Base-by-base conservation (phyloP, 2,329 filamentous ascomycete genomes). In the Fusarium piperis region DNA sequence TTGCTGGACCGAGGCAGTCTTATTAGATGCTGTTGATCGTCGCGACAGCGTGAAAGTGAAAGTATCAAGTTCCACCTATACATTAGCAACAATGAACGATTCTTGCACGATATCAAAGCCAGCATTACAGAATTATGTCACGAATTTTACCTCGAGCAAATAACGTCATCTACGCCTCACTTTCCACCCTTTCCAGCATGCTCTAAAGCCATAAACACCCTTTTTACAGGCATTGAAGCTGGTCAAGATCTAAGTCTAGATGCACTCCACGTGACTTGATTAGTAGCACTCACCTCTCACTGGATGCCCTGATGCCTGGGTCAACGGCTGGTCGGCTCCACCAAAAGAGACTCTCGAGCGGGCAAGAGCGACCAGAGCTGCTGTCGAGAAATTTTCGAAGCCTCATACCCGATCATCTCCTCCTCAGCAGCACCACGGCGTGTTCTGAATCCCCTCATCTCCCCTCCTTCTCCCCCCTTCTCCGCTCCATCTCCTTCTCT, bases 371-470 rank as follows among this genome's bases (percentile, higher is more conserved):
- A 62, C 59, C 62, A 75, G 66, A 78, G 77, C 76, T 80, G 28
- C 28, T 20, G n/a, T 53, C 78, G 76, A 74, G 79, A 81, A 81
- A 81, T 79, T 79, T 81, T 82, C 79, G 67, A 76, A 76, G 72
- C 71, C 76, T 77, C 75, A 76, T 73, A 65, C 33, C 55, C 65
- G 69, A 58, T 52, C 65, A 67, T 52, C 63, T 64, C 33, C 65
- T 58, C 65, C 57, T 65, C 63, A 63, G 71, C 63, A 71, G 65
- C 71, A 72, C 69, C 64, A 64, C 62, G 46, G 72, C 63, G 73
- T 73, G 77, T 76, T 67, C 58, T 69, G 65, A 64, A 68, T 52
- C 60, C 48, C 23, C 61, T 55, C 51, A 26, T 52, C 64, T 26
- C 64, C 68, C 63, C 58, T 41, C 23, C 62, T 53, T 53, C 62